A percentile compares a stretch with the other conserved stretches of the same genome.
These are phyloP conservation scores for Russula ochroleuca DNA, from an alignment of 768 basidiomycete genomes.

Conservation along the genomic window DNA sequence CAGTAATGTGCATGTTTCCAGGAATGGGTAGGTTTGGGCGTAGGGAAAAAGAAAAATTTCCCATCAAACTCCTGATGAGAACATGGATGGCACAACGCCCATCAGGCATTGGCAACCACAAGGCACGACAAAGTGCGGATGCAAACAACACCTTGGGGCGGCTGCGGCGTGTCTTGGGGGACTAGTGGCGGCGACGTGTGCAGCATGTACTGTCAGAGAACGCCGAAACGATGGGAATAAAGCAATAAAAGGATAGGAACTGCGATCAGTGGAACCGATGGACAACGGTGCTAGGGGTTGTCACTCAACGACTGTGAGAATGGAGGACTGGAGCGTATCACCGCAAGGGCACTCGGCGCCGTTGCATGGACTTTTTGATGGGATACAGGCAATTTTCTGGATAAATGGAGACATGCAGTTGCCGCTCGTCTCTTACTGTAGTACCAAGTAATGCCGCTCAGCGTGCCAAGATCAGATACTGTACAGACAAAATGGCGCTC, in stretches of 20 bases:
- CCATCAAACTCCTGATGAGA: constrained; percentile 1
- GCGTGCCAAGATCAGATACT: too few species aligned
- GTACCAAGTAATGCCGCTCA: too few species aligned
- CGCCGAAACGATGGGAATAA: not conserved
- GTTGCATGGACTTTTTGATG: not conserved
- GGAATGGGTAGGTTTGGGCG: not conserved
- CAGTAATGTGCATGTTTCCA: not conserved
- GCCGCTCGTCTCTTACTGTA: too few species aligned
- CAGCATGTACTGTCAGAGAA: too few species aligned
- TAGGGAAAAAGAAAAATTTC: not conserved
- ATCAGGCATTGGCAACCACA: constrained; percentile 7
- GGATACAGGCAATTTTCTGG: not conserved
- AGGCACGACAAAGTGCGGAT: not conserved
- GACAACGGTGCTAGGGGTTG: not conserved
- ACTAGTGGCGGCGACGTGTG: not conserved
- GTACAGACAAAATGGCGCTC: not conserved
- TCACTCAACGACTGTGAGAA: not conserved
- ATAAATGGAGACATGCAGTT: not conserved
- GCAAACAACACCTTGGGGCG: not conserved
- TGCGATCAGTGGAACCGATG: not conserved
- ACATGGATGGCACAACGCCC: not conserved
- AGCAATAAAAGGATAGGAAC: not conserved
- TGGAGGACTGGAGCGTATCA: not conserved
- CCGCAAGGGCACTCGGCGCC: constrained; percentile 1
- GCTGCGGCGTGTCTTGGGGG: not conserved